These are phyloP conservation scores for Camellia sinensis DNA, from an alignment of 148 eudicot species.

Conservation along the genomic window DNA sequence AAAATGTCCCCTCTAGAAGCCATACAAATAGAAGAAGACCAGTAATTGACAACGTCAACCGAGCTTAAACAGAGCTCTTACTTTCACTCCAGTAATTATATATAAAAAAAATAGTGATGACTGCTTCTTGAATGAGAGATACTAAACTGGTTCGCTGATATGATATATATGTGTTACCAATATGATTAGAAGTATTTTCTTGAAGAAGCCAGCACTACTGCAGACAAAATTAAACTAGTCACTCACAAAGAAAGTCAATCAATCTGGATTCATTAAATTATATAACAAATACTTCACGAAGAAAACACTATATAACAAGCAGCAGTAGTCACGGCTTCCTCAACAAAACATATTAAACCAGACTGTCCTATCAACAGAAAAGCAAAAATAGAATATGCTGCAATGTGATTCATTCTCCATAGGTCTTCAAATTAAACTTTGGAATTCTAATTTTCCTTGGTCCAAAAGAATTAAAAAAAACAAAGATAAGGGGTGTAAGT, in stretches of 20 bases:
- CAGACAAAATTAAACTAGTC: not conserved
- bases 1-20: not conserved
- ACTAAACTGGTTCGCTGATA: not conserved
- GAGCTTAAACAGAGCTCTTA: not conserved
- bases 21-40: not conserved
- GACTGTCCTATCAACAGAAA: not conserved
- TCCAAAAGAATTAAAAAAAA: not conserved
- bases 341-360: not conserved
- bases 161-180: not conserved
- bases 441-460: not conserved
- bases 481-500: not conserved
- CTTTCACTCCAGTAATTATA: not conserved
- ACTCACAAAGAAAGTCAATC: not conserved
- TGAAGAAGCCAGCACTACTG: not conserved
- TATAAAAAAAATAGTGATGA: not conserved
- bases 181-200: not conserved
- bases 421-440: not conserved
- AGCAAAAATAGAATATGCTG: not conserved
- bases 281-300: not conserved
- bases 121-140: not conserved
- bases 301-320: not conserved
- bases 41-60: not conserved
- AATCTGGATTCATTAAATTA: not conserved
- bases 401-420: not conserved
- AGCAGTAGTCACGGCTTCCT: not conserved